phyloP scores from a whole-genome alignment of 768 basidiomycete species.

The Boletus rubropictus region DNA sequence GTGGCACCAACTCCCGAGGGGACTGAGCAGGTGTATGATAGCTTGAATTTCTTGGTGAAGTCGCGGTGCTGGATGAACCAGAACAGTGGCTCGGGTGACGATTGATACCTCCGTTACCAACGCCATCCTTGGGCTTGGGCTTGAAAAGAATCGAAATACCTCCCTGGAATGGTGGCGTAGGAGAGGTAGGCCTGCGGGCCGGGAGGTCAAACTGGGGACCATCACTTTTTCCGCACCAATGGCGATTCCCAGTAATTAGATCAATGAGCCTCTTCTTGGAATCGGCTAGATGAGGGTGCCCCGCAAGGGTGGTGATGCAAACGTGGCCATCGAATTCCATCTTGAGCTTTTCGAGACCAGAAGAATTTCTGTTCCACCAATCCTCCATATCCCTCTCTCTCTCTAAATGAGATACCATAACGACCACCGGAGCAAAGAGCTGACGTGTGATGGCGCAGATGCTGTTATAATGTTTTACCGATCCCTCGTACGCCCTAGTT shows the following conservation, averaged over 20 bases:
- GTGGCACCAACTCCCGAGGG: conserved; percentile 1
- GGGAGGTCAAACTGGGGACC: conserved; percentile 13
- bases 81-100: background rate
- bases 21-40: conserved; percentile 11
- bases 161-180: background rate
- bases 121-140: background rate
- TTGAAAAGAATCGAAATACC: background rate
- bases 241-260: conserved; percentile 7
- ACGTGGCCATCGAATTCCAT: conserved; percentile 35
- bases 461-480: conserved; percentile 28
- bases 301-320: conserved; percentile 32
- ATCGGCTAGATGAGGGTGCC: conserved; percentile 3
- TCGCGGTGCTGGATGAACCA: background rate
- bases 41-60: conserved; percentile 1
- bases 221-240: conserved; percentile 3
- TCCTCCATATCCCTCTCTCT: conserved; percentile 19
- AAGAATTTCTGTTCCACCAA: conserved; percentile 31
- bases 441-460: conserved; percentile 35
- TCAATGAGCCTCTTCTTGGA: conserved; percentile 14
- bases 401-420: conserved; percentile 37
- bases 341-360: conserved; percentile 14
- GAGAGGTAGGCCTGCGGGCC: background rate
- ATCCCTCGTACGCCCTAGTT: conserved; percentile 27
- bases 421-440: conserved; percentile 31
- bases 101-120: background rate